phyloP scores from a whole-genome alignment of 345 rosid genomes.

The Rhodomyrtus tomentosa region DNA sequence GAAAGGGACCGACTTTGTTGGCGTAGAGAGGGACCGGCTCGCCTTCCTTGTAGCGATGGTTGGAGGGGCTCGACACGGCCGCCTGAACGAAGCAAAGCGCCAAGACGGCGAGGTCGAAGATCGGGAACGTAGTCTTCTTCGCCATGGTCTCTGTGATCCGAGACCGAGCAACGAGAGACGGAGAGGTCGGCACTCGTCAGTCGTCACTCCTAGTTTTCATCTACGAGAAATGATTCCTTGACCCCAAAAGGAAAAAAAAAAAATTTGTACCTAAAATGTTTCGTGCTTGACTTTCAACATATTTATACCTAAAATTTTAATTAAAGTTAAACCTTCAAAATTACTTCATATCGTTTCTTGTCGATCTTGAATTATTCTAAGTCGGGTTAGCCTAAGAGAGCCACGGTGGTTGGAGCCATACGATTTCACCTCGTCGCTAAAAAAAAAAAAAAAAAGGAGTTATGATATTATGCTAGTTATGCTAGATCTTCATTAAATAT shows the following conservation, averaged over 20 bases:
- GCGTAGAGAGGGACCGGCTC: slow-evolving; percentile 64
- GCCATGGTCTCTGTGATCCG: not conserved
- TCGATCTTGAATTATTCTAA: not conserved
- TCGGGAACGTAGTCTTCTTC: not conserved
- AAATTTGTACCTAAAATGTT: too few relatives aligned
- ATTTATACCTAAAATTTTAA: not conserved
- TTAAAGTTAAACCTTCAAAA: not conserved
- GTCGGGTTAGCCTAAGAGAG: not conserved
- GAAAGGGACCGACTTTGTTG: slow-evolving; percentile 78
- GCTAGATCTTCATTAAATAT: too few relatives aligned
- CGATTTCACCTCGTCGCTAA: too few relatives aligned
- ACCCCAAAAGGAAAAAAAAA: too few relatives aligned
- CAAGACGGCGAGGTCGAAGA: not conserved
- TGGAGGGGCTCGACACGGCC: slow-evolving; percentile 55
- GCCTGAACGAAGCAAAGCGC: not conserved
- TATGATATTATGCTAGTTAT: too few relatives aligned
- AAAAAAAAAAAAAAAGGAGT: too few relatives aligned
- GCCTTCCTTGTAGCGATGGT: slow-evolving; percentile 62
- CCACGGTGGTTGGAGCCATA: too few relatives aligned
- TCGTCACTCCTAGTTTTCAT: not conserved
- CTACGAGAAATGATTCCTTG: not conserved
- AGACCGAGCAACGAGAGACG: not conserved
- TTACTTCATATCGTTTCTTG: not conserved
- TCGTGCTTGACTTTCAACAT: not conserved
- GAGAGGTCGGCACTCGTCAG: not conserved